Base-by-base conservation (phyloP, 1,284 basidiomycete genomes). In the Farysia itapuensis region DNA sequence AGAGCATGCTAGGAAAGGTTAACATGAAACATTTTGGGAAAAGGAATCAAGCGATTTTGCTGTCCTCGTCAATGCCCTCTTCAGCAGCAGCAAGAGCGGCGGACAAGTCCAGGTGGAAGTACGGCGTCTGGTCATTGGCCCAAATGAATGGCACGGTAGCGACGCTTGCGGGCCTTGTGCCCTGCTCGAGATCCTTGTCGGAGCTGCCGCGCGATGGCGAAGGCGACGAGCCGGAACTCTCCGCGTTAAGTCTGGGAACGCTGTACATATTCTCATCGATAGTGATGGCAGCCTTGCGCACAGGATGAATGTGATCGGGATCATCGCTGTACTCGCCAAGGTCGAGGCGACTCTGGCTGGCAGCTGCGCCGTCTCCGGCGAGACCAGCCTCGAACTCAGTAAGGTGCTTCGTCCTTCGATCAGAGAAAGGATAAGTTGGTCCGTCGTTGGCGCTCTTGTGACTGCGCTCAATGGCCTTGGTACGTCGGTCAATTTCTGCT, bases 61-160 rank as follows among this genome's bases (percentile, higher is more conserved):
- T n/a, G 6, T 61, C 51, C 14, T 47, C 39, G 3, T 40, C 45
- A n/a, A 57, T 12, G 7, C 37, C 33, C 9, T 47, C 56, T 2
- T 44, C 48, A 3, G 87, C 89, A 9, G 85, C 85, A 5, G 80
- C 80, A 31, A 92, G 84, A 9, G 90, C 90, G 4, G 82, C 81
- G 18, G 81, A 75, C 14, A 93, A 78, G 72, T 93, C 90, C 47
- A 92, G 80, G 78, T 93, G 90, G 84, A 93, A 91, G 79, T 86
- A 89, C 2, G 89, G 89, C 5, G 88, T 91, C 13, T 73, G 49
- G 34, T 74, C 67, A 26, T 70, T 70, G 35, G 64, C 69, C 72
- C 46, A 84, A 80, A 35, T 63, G 35, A 71, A 51, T 8, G 69
- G 68, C 13, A 75, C 73, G 9, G 64, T 66, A 35, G 68, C 58